Base-by-base conservation (phyloP, 768 basidiomycete genomes). In the Rubroboletus satanas region DNA sequence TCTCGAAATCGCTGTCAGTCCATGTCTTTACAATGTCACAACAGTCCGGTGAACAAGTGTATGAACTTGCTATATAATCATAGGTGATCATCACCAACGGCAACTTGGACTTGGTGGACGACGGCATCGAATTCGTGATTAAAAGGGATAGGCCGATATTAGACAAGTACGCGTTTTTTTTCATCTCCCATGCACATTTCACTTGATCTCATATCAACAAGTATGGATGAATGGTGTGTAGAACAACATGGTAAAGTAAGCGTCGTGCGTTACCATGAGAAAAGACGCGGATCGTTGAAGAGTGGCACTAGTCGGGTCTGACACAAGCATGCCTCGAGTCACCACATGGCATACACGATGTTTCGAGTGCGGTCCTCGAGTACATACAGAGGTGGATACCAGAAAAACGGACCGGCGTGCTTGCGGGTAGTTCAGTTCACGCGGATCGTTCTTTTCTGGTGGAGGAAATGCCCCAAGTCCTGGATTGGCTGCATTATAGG, bases 341-440 rank as follows among this genome's bases (percentile, higher is more conserved):
- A 3, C 79, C 83, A 0, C 74, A 89, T 63, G 75, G 82, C 2
- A 80, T 74, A 43, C 81, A 83, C 26, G 73, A 75, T 15, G 93
- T 93, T 3, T 72, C 81, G 11, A 63, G 77, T 21, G 68, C 77
- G 18, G 85, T 95, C 4, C 72, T 93, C 18, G 73, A 74, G 2
- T 97, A 98, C 67, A 83, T 98, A 66, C 84, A 88, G 72, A 83
- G 79, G 65, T 93, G 93, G 91, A 76, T 97, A 35, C 93, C 94
- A 12, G 68, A 77, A 15, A 74, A 75, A 55, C 73, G 77, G 36
- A 74, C 71, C 7, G 91, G 80, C 2, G 78, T 91, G 8, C 79
- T 93, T n/a, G 91, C 94, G 6, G 94, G 94, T 14, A 95, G 80
- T 64, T 88, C 90, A 11, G 89, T 96, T 3, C 91, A 97, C 65